Evolutionary conservation across 495 filamentous ascomycete genomes (phyloP).

Genomic region (Bacidia gigantensis): DNA sequence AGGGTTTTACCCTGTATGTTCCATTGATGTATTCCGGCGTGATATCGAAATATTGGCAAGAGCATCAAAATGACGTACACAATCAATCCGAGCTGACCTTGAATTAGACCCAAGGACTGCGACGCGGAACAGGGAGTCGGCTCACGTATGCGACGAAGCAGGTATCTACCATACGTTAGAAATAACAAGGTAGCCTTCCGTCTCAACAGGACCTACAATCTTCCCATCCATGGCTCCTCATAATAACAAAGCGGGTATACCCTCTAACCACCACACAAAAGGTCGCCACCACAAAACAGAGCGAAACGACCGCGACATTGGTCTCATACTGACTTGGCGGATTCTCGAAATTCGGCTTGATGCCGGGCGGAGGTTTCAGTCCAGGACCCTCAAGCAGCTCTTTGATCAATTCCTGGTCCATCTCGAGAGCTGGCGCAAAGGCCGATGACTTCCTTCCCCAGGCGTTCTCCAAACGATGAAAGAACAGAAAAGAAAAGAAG

Average conservation of each 20-base stretch:
- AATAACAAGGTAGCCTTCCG: neutral
- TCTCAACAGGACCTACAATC: constrained; percentile 3
- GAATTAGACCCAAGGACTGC: no score
- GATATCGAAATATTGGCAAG: neutral
- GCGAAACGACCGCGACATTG: neutral
- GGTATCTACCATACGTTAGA: neutral
- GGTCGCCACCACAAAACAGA: neutral
- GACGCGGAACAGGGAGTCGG: neutral
- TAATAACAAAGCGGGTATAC: neutral
- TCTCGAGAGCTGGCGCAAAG: neutral
- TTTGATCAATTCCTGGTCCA: neutral
- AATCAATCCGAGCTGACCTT: neutral
- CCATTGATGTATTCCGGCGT: constrained; percentile 12
- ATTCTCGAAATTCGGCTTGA: neutral
- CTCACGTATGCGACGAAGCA: neutral
- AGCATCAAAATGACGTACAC: neutral
- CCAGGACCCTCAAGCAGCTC: neutral
- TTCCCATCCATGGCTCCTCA: neutral
- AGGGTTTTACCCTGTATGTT: constrained; percentile 10
- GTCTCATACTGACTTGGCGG: neutral
- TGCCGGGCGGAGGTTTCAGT: neutral
- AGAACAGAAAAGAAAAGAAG: no score
- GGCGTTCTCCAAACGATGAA: no score
- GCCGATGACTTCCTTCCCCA: no score
- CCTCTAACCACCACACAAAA: neutral